A percentile compares a stretch with the other conserved stretches of the same genome.
Evolutionary conservation across 345 rosid genomes (phyloP).

Genomic region (Acer yangbiense): DNA sequence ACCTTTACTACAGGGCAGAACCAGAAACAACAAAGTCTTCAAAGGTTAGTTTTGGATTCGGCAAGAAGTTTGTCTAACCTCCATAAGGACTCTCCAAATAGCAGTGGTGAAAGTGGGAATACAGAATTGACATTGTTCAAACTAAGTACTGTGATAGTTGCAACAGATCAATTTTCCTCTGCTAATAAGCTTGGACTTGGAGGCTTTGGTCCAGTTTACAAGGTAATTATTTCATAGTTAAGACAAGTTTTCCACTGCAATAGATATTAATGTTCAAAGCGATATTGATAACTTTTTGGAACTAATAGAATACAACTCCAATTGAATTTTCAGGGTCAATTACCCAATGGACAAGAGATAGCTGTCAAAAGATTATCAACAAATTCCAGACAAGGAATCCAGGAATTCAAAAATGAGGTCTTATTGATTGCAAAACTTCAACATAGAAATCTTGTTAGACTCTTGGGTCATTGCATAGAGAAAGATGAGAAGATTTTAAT

Average conservation of each 20-base stretch:
- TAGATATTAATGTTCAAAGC: too few species aligned
- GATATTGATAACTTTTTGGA: too few species aligned
- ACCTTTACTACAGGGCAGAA: neutral
- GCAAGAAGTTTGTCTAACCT: neutral
- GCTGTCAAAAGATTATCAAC: neutral
- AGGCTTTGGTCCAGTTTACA: neutral
- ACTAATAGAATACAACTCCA: too few species aligned
- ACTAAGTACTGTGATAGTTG: neutral
- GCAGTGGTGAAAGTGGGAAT: neutral
- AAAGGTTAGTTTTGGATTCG: neutral
- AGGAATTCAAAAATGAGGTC: slow-evolving; percentile 16
- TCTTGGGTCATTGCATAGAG: slow-evolving; percentile 26
- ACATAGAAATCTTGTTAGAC: slow-evolving; percentile 30
- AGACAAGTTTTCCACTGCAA: neutral
- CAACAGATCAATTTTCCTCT: slow-evolving; percentile 19
- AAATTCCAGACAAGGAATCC: slow-evolving; percentile 1
- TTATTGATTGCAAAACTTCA: slow-evolving; percentile 16
- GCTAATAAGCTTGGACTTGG: slow-evolving; percentile 23
- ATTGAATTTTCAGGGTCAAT: too few species aligned
- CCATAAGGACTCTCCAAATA: neutral
- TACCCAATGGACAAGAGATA: neutral
- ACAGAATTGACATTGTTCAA: slow-evolving; percentile 1
- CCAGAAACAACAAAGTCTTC: neutral
- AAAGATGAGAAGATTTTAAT: slow-evolving; percentile 23
- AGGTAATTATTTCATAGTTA: neutral